A percentile compares a stretch with the other conserved stretches of the same genome.
phyloP scores from a whole-genome alignment of 1,284 basidiomycete species.

The Ganoderma sp. region DNA sequence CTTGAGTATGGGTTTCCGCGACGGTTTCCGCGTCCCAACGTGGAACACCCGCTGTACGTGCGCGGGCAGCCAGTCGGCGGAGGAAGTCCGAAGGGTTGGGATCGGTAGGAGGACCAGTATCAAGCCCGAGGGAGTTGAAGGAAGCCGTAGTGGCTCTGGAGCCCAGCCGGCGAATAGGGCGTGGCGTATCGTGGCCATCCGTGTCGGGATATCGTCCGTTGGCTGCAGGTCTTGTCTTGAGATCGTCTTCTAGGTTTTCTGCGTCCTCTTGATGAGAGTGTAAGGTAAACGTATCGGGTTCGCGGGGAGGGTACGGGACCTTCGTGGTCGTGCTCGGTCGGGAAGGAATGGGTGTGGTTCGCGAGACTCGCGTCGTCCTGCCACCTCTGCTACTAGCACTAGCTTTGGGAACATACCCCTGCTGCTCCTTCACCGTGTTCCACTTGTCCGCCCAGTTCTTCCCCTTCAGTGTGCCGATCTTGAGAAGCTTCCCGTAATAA shows the following conservation, averaged over 20 bases:
- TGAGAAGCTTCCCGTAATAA: constrained; percentile 80
- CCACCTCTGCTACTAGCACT: constrained; percentile 23
- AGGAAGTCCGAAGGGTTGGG: constrained; percentile 19
- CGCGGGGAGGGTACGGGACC: constrained; percentile 1
- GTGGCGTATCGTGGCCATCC: constrained; percentile 36
- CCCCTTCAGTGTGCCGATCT: constrained; percentile 78
- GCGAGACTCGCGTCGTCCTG: constrained; percentile 30
- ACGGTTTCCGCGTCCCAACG: constrained; percentile 48
- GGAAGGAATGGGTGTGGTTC: constrained; percentile 28
- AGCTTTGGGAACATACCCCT: constrained; percentile 45
- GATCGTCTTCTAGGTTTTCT: constrained; percentile 33
- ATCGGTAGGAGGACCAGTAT: constrained; percentile 34
- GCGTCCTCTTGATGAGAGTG: constrained; percentile 51
- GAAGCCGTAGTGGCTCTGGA: constrained; percentile 33
- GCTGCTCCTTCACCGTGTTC: constrained; percentile 65
- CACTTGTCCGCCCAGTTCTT: constrained; percentile 80
- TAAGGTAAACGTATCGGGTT: constrained; percentile 51
- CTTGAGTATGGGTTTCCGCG: constrained; percentile 41
- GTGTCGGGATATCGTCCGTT: constrained; percentile 28
- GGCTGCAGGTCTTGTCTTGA: constrained; percentile 10
- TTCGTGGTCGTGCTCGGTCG: constrained; percentile 16
- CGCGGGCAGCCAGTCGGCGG: constrained; percentile 28
- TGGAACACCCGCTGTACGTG: constrained; percentile 33
- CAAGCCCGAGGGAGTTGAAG: constrained; percentile 43
- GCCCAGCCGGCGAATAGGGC: constrained; percentile 30